Evolutionary conservation across 2,329 filamentous ascomycete genomes (phyloP).

Genomic region (Trematosphaeria pertusa): DNA sequence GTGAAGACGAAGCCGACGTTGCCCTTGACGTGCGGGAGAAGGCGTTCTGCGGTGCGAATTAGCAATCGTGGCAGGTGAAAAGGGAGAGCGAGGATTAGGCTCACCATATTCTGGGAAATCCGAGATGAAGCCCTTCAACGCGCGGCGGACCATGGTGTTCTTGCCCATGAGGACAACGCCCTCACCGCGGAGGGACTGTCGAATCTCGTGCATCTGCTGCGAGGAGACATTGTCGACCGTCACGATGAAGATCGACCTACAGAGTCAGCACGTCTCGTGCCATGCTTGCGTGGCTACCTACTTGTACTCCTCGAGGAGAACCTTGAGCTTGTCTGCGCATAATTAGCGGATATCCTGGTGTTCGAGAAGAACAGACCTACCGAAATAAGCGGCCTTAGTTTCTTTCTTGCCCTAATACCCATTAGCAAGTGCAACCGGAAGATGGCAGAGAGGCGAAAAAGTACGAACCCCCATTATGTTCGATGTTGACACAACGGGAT

Average conservation of each 20-base stretch:
- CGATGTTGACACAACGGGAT: conserved; percentile 86
- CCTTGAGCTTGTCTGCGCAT: conserved; percentile 99
- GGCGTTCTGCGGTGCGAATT: conserved; percentile 4
- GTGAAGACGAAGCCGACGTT: conserved; percentile 99
- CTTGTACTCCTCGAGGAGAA: conserved; percentile 93
- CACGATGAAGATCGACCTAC: conserved; percentile 99
- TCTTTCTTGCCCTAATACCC: conserved; percentile 84
- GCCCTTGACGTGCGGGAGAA: conserved; percentile 54
- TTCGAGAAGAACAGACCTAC: too few relatives aligned
- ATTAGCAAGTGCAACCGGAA: too few relatives aligned
- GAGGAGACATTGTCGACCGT: conserved; percentile 95
- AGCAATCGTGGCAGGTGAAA: too few relatives aligned
- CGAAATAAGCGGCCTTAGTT: conserved; percentile 98
- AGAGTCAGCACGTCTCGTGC: too few relatives aligned
- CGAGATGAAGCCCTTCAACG: conserved; percentile 89
- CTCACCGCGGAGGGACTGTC: conserved; percentile 85
- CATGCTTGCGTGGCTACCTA: too few relatives aligned
- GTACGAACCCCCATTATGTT: conserved; percentile 88
- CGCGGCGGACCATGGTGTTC: conserved; percentile 99
- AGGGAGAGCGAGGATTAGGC: too few relatives aligned
- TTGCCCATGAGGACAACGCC: conserved; percentile 97
- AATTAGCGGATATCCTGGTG: too few relatives aligned
- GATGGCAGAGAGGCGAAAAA: neutral
- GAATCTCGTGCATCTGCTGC: conserved; percentile 99
- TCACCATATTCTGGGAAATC: conserved; percentile 98